Conservation (phyloP, 768 basidiomycete genomes). For the Lentinula guzmanii region DNA sequence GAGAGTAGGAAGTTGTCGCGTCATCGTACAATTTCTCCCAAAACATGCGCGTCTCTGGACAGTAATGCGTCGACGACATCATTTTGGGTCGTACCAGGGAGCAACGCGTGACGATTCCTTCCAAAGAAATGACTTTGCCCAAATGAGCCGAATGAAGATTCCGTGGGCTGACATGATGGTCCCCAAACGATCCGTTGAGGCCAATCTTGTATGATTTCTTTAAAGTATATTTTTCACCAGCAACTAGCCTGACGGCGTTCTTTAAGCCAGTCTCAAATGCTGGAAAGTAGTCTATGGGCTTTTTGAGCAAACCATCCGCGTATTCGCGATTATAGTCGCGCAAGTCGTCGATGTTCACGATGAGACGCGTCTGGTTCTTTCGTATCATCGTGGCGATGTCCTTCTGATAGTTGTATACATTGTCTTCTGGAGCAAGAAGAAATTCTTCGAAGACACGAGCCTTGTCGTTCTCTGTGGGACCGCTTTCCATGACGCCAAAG, state of each 20-base stretch:
- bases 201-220: slow-evolving; percentile 84
- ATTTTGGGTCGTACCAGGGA: slow-evolving; percentile 98
- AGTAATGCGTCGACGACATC: slow-evolving; percentile 95
- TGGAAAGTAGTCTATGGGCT: slow-evolving; percentile 80
- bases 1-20: slow-evolving; percentile 81
- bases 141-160: slow-evolving; percentile 85
- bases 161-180: slow-evolving; percentile 95
- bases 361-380: slow-evolving; percentile 77
- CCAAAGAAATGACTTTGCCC: slow-evolving; percentile 93
- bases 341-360: slow-evolving; percentile 94
- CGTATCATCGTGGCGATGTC: slow-evolving; percentile 81
- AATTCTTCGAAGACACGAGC: slow-evolving; percentile 82
- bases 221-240: slow-evolving; percentile 74
- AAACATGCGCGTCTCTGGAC: slow-evolving; percentile 79
- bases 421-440: slow-evolving; percentile 53
- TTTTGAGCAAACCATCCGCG: slow-evolving; percentile 82
- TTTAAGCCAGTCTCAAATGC: slow-evolving; percentile 85
- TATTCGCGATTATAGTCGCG: slow-evolving; percentile 88
- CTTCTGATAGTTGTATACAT: slow-evolving; percentile 77
- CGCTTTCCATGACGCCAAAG: slow-evolving; percentile 25
- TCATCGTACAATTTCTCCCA: slow-evolving; percentile 91
- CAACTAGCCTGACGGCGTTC: slow-evolving; percentile 64
- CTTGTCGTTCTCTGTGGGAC: slow-evolving; percentile 48
- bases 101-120: slow-evolving; percentile 97
- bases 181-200: slow-evolving; percentile 94